These are phyloP conservation scores for Scedosporium dehoogii DNA, from an alignment of 2,329 filamentous ascomycete genomes.

Conservation along the genomic window DNA sequence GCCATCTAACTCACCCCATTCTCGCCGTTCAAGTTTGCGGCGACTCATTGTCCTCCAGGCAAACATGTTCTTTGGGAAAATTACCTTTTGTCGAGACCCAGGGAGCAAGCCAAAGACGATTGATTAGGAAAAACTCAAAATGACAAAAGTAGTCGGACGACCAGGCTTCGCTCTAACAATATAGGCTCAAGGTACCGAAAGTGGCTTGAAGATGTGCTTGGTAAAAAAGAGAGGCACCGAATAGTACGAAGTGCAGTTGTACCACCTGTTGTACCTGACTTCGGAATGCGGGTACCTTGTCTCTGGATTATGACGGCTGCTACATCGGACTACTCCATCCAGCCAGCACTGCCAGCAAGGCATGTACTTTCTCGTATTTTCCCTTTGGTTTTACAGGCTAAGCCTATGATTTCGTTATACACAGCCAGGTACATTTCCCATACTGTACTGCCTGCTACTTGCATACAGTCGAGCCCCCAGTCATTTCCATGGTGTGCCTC, in stretches of 20 bases:
- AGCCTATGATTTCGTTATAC: not conserved
- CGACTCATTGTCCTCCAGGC: not conserved
- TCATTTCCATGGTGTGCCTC: not conserved
- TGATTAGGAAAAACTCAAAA: not conserved
- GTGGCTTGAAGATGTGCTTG: not conserved
- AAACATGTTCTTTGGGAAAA: not conserved
- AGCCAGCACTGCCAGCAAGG: not conserved
- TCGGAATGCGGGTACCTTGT: not conserved
- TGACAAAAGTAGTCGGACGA: not conserved
- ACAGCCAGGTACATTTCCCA: not conserved
- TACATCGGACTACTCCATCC: not conserved
- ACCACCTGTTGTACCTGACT: not conserved
- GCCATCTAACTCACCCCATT: not conserved
- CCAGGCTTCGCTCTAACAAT: not conserved
- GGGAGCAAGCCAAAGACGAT: not conserved
- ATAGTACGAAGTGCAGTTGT: not conserved
- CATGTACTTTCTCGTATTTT: not conserved
- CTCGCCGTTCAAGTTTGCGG: not conserved
- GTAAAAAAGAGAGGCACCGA: not conserved
- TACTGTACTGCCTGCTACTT: not conserved
- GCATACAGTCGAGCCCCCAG: not conserved
- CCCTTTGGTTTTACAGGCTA: not conserved
- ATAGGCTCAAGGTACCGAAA: not conserved
- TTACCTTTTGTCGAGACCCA: not conserved
- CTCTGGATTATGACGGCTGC: not conserved